Base-by-base conservation (phyloP, 768 basidiomycete genomes). In the Podaxis sp. region DNA sequence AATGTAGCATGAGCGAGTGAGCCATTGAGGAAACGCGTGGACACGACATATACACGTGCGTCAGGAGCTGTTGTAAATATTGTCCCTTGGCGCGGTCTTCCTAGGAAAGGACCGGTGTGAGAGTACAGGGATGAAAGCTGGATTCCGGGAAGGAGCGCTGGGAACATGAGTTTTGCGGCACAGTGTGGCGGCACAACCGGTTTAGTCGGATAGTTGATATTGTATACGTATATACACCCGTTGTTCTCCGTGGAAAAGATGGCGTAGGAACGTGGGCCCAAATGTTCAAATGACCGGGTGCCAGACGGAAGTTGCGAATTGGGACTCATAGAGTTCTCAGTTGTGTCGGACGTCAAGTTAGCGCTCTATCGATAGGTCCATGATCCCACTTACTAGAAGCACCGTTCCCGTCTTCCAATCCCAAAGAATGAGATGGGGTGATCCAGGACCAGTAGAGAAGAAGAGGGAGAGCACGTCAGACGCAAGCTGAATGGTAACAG, bases 381-480 rank as follows among this genome's bases (percentile, higher is more conserved):
- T 11, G 36, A 13, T 53, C 37, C 2, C 12, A 74, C 81, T 43
- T 65, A 85, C 85, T 53, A 80, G 74, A 46, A 84, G 65, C 9
- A 73, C 11, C 11, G 68, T 64, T 0, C 80, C 82, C 0, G 73
- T 78, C 61, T 69, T 76, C 85, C 86, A 87, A 57, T 84, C 80
- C 83, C 83, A 86, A 5, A 82, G 70, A 22, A 81, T 37, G 4
- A 82, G 66, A 1, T 75, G 72, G 2, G 75, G 67, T 3, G 15
- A 27, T 36, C 75, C 70, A 24, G 41, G 57, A 3, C 66, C 65
- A 3, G 74, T 73, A 9, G 65, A 70, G 9, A 78, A 69, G 70
- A 82, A 80, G 54, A 84, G 69, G 4, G 79, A 85, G 36, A 88
- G 67, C 33, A 85, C 72, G 63, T 88, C 85, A 25, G 80, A 78